Percentiles rank a stretch among this genome's conserved stretches.
Evolutionary conservation across 2,329 filamentous ascomycete species (phyloP).

Genomic region (Pseudopyricularia javanii): DNA sequence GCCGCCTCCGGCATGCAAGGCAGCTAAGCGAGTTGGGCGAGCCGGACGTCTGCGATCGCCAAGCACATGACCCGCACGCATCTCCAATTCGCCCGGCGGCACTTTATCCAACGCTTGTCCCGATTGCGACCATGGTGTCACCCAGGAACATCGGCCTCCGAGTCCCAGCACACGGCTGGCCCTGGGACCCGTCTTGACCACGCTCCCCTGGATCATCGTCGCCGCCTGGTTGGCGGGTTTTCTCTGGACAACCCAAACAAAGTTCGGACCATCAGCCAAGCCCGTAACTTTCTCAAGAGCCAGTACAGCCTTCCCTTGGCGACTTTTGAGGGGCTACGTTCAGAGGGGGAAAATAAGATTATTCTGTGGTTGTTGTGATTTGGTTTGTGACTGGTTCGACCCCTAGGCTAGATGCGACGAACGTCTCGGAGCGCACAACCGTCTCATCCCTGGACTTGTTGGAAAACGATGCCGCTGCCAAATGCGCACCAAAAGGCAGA

Average conservation of each 20-base stretch:
- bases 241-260: not conserved
- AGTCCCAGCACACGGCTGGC: not conserved
- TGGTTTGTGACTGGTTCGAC: not conserved
- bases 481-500: too few relatives aligned
- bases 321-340: not conserved
- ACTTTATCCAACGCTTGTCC: not conserved
- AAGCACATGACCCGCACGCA: not conserved
- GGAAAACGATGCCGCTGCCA: too few relatives aligned
- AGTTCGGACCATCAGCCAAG: not conserved
- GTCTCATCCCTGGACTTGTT: too few relatives aligned
- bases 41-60: not conserved
- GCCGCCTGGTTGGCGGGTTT: conserved; percentile 4
- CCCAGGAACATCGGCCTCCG: not conserved
- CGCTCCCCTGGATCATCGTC: not conserved
- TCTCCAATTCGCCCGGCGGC: not conserved
- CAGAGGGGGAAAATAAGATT: too few relatives aligned
- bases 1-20: not conserved
- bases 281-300: not conserved
- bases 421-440: too few relatives aligned
- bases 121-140: not conserved
- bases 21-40: not conserved
- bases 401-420: not conserved
- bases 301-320: not conserved
- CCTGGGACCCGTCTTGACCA: not conserved
- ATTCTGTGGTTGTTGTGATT: not conserved